Percentiles rank a stretch among this genome's conserved stretches.
Conservation (phyloP, 1,284 basidiomycete genomes). For the Fomitopsis palustris region DNA sequence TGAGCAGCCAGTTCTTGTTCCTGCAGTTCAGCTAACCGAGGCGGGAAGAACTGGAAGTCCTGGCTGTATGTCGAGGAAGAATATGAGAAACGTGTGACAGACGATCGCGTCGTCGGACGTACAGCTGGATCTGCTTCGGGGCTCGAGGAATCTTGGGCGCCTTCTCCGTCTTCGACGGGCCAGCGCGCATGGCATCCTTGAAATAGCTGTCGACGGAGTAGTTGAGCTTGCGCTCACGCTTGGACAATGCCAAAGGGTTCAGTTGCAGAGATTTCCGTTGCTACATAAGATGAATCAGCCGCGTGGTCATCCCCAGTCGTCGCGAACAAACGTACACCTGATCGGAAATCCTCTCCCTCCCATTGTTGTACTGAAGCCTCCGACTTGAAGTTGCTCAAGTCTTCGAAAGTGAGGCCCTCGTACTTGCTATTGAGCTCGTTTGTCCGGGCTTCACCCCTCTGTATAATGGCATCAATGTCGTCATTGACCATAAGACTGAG, state of each 20-base stretch:
- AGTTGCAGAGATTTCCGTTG: conserved; percentile 73
- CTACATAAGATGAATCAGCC: conserved; percentile 2
- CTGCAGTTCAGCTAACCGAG: conserved; percentile 79
- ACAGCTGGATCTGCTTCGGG: conserved; percentile 88
- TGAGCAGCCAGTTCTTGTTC: conserved; percentile 85
- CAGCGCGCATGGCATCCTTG: conserved; percentile 86
- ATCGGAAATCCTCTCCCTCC: conserved; percentile 94
- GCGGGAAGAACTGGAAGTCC: conserved; percentile 98
- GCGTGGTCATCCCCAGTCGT: background rate
- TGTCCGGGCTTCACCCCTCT: conserved; percentile 89
- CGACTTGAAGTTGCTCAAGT: conserved; percentile 95
- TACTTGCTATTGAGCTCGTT: conserved; percentile 90
- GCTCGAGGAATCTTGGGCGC: conserved; percentile 82
- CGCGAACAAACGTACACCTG: conserved; percentile 46
- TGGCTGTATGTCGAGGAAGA: conserved; percentile 50
- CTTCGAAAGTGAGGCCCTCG: conserved; percentile 90
- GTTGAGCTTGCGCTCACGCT: conserved; percentile 94
- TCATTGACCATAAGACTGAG: conserved; percentile 85
- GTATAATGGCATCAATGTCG: conserved; percentile 94
- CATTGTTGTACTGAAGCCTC: conserved; percentile 89
- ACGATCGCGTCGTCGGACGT: conserved; percentile 25
- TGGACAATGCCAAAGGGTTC: conserved; percentile 88
- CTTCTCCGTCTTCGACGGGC: conserved; percentile 79
- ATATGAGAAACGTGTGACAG: background rate
- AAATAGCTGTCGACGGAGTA: conserved; percentile 95